Evolutionary conservation across 225 moss, liverwort and hornwort species (phyloP).

Genomic region (Marchantia paleacea): DNA sequence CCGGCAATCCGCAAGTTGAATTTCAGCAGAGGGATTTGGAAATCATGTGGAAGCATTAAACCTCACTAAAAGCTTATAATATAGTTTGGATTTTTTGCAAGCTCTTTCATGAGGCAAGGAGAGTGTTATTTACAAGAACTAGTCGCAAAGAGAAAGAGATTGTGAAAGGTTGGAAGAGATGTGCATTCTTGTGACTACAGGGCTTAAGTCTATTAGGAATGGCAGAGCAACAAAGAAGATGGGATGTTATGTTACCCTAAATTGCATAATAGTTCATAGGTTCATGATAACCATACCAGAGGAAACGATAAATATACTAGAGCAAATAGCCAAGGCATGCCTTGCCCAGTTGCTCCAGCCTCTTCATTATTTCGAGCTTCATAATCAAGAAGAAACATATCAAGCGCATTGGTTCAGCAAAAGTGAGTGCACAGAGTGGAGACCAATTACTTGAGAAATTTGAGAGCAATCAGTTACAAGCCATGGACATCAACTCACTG

Average conservation of each 20-base stretch:
- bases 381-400: conserved; percentile 99
- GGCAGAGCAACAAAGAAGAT: conserved; percentile 40
- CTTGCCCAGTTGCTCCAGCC: conserved; percentile 91
- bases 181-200: not conserved
- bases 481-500: no score
- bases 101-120: not conserved
- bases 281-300: conserved; percentile 10
- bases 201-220: conserved; percentile 20
- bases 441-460: no score
- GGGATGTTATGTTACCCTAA: conserved; percentile 26
- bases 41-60: not conserved
- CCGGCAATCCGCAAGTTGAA: not conserved
- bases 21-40: conserved; percentile 3
- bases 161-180: not conserved
- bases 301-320: no score
- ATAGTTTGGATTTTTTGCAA: not conserved
- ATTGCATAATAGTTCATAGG: conserved; percentile 9
- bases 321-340: conserved; percentile 51
- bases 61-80: not conserved
- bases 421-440: no score
- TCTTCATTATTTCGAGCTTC: conserved; percentile 97
- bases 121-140: not conserved
- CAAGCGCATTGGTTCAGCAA: conserved; percentile 82
- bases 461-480: no score
- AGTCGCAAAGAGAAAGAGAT: not conserved